Base-by-base conservation (phyloP, 371 early-diverging fungal species). In the Haplosporangium sp. region DNA sequence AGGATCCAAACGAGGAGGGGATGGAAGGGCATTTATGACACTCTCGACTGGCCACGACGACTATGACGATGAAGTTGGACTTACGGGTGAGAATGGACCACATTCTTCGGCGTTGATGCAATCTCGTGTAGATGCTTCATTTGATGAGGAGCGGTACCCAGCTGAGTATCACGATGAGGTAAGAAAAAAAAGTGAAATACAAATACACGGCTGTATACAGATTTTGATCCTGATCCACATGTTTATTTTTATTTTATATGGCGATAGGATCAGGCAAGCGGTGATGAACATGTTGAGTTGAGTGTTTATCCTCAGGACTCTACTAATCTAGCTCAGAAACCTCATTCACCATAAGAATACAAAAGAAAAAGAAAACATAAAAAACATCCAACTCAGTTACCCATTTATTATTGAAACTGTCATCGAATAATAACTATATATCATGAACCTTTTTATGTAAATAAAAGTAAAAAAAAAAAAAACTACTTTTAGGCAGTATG, bases 41-140 rank as follows among this genome's bases (percentile, higher is more conserved):
- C 58, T 78, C 20, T 39, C 73, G 1, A 69, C 58, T 1, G 70
- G 63, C 2, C 45, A 37, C 7, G 79, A 70, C n/a, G 77, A 77
- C 44, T 63, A 72, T 19, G 77, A 77, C 40, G 77, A 77, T 13
- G 67, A 71, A 50, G 59, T 37, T 38, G 71, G 71, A 67, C 59
- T 71, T 50, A 63, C 71, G 40, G 77, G 72, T 35, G 79, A 78
- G 67, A 78, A 78, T 55, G 79, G 79, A 1, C 79, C 79, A n/a
- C 74, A 78, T 56, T 74, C 79, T 2, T 77, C 78, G 7, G 73
- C 78, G 7, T 45, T 77, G 56, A 77, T 77, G 78, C 78, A 73
- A 27, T 73, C 70, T 13, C 74, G 79, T 27, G 74, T 67, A 2
- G 74, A 58, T 2, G 79, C 60, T 13, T 78, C 79, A 27, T 78